Percentiles rank a stretch among this genome's conserved stretches.
These are phyloP conservation scores for Pseudogymnoascus sp. DNA, from an alignment of 2,329 filamentous ascomycete genomes.

Conservation along the genomic window DNA sequence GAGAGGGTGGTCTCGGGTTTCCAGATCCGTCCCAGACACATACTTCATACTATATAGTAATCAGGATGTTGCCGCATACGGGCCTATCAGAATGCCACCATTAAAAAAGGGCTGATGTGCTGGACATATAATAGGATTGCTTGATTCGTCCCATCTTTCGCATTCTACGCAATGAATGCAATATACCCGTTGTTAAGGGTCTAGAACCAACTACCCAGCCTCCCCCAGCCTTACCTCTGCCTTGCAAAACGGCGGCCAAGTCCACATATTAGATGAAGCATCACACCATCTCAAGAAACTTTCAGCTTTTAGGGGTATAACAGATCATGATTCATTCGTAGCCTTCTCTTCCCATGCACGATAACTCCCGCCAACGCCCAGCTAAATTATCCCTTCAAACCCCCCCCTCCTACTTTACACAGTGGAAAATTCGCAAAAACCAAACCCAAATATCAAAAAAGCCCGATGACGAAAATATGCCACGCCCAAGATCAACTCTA, in stretches of 20 bases:
- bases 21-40: background rate
- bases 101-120: background rate
- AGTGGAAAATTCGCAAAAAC: background rate
- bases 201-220: background rate
- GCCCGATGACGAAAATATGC: background rate
- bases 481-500: background rate
- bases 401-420: background rate
- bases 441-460: background rate
- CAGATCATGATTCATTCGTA: slow-evolving; percentile 4
- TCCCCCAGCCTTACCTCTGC: background rate
- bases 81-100: background rate
- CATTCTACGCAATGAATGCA: background rate
- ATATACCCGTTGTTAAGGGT: background rate
- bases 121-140: background rate
- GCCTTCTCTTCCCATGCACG: slow-evolving; percentile 3
- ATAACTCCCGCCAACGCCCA: slow-evolving; percentile 3
- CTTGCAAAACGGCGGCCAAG: background rate
- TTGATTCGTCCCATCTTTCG: background rate
- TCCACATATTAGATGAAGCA: background rate
- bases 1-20: background rate
- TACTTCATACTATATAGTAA: background rate
- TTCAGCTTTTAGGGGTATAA: background rate
- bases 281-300: background rate
- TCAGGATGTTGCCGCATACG: background rate
- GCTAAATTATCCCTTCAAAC: slow-evolving; percentile 5